Evolutionary conservation across 371 early-diverging fungal genomes (phyloP), one percentile per base, ranked within the genome.

Genomic region (Syncephalastrum sp.): DNA sequence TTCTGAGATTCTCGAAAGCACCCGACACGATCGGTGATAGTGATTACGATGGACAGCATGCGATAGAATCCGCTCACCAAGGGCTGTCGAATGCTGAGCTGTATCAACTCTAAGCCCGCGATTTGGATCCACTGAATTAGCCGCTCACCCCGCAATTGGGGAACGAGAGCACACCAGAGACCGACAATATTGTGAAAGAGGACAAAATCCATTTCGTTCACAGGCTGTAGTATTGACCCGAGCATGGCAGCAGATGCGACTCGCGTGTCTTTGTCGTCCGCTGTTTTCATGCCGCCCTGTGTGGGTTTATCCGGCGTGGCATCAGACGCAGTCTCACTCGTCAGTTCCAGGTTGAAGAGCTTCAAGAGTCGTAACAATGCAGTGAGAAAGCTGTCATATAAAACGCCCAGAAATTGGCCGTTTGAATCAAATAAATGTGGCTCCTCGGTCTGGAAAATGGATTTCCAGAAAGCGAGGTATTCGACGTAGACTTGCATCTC

Each of bases 41-140:
- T 53, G 15, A 91, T 47, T 7, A 83, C 70, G 3, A 81, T 65
- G 0, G 82, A 72, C 29, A 89, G 59, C 67, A 91, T 79, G 42
- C 83, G 84, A 67, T 91, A 90, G 50, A 88, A 91, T 0, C 90
- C 91, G 64, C 87, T 88, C 21, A 91, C 82, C 3, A 90, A 65
- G 0, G 91, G 89, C 47, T 84, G 54, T 38, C 70, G 61, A 0
- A 72, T 53, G 27, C 89, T 87, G 27, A 79, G 68, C 5, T 72
- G 68, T 24, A 89, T 82, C 4, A 86, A 53, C 16, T 66, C 59
- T 12, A 77, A 71, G 5, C 82, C 84, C n/a, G 82, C 58, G 1
- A 79, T 65, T 53, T 76, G 79, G 1, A 85, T 63, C 91, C 91
- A 91, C n/a, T 75, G 68, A 0, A 43, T 44, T 53, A 90, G 76